Conservation (phyloP, 306 rosid species). For the Inga leiocalycina region DNA sequence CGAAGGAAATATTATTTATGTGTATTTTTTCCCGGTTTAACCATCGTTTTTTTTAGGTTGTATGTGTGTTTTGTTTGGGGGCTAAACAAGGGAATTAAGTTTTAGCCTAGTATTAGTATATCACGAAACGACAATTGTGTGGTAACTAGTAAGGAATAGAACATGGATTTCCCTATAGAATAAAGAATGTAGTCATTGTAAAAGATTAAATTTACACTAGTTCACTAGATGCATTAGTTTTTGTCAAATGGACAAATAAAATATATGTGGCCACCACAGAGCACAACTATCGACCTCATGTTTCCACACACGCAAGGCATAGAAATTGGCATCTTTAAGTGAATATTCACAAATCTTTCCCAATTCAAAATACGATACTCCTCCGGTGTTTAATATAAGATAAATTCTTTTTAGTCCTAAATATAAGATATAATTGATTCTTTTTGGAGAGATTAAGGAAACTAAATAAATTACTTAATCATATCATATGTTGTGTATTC, state of each 20-base stretch:
- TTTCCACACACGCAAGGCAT: neutral
- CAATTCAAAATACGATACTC: neutral
- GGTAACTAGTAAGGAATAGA: neutral
- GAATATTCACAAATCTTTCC: neutral
- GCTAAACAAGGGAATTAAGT: neutral
- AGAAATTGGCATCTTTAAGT: neutral
- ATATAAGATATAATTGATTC: too few relatives aligned
- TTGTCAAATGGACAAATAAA: neutral
- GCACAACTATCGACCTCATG: neutral
- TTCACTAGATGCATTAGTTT: too few relatives aligned
- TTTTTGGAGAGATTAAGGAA: too few relatives aligned
- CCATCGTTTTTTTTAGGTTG: neutral
- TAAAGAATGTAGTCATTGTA: neutral
- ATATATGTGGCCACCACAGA: neutral
- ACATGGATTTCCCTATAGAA: too few relatives aligned
- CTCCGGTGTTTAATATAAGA: too few relatives aligned
- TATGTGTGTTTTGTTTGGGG: neutral
- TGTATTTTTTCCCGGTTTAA: neutral
- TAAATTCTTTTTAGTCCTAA: too few relatives aligned
- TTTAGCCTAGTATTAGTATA: neutral
- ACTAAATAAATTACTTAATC: too few relatives aligned
- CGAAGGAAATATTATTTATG: too few relatives aligned
- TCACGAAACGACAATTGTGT: neutral
- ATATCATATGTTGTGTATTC: too few relatives aligned
- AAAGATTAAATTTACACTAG: too few relatives aligned